These are phyloP conservation scores for Phragmites australis DNA, from an alignment of 176 grass and related monocot species.

Conservation along the genomic window DNA sequence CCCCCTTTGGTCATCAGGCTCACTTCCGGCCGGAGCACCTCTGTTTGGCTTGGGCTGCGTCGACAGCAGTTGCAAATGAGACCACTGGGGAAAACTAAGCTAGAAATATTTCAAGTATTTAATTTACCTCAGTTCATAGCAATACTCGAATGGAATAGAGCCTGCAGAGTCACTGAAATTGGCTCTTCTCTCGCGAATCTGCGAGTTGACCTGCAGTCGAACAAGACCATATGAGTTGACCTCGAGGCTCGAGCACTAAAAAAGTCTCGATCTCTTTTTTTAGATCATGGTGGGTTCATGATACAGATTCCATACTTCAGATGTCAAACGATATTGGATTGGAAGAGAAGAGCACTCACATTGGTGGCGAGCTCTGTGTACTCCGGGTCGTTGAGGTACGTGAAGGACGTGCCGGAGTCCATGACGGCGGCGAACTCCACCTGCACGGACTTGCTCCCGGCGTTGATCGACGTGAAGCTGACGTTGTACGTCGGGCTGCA, in stretches of 20 bases:
- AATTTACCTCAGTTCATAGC: conserved; percentile 43
- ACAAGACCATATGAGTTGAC: not conserved
- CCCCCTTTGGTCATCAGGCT: conserved; percentile 52
- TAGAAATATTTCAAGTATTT: too few species aligned
- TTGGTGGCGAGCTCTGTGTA: conserved; percentile 46
- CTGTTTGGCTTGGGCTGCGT: conserved; percentile 24
- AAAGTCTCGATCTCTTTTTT: not conserved
- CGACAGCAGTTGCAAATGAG: not conserved
- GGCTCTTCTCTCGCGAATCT: not conserved
- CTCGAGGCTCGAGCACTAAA: not conserved
- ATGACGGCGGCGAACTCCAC: conserved; percentile 51
- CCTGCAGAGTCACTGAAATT: not conserved
- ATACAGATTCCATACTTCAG: not conserved
- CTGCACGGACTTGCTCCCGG: conserved; percentile 5
- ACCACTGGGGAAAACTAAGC: not conserved
- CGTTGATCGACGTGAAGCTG: conserved; percentile 51
- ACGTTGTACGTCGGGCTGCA: conserved; percentile 64
- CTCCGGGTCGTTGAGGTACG: conserved; percentile 54
- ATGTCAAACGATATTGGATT: not conserved
- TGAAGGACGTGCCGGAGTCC: conserved; percentile 76
- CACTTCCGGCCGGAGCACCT: not conserved
- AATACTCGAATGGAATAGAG: conserved; percentile 47
- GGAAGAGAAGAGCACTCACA: conserved; percentile 22
- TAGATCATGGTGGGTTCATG: too few species aligned
- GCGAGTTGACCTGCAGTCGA: conserved; percentile 20